Base-by-base conservation (phyloP, 2,329 filamentous ascomycete species). In the Fusarium burgessii region DNA sequence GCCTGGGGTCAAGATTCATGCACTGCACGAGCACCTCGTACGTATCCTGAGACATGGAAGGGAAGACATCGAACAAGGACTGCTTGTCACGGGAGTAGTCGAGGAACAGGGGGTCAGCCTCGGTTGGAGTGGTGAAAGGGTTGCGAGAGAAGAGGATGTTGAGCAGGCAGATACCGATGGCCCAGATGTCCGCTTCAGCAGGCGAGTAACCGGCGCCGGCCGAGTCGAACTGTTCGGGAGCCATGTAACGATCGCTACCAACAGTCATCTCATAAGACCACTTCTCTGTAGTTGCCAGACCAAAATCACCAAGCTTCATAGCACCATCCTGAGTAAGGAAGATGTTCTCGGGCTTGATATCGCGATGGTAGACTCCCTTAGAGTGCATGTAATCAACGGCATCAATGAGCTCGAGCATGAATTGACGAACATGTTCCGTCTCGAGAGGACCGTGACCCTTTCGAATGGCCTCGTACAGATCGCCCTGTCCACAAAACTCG, bases 291-390 rank as follows among this genome's bases (percentile, higher is more conserved):
- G 95, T 98, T 55, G 95, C 95, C 70, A 99, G 87, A 58, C 96
- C 96, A 80, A 98, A 97, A 82, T 99, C 96, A 77, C 96, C 96
- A 38, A 99, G 90, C 84, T 99, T 99, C 92, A 98, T 93, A 41
- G 91, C 88, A 58, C 95, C 95, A 74, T 92, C 89, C 66, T 95
- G 89, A 64, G 91, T 93, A 71, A 99, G 87, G 81, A 99, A 98
- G 81, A 99, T 97, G 86, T 99, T 99, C 87, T 99, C 96, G 1
- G 96, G 96, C 85, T 99, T 99, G 89, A 99, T 98, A 82, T 99
- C 96, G 68, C 96, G 93, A 80, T 99, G 96, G 81, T 94, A 98
- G 78, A 98, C 89, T 72, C 94, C 95, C 81, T 95, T 95, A 70
- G 89, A 88, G 81, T 99, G 96, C 83, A 97, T 94, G 82, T 94